Percentiles rank a stretch among this genome's conserved stretches.
Evolutionary conservation across 805 yeast genomes (phyloP).

Genomic region (Scheffersomyces stipitis): DNA sequence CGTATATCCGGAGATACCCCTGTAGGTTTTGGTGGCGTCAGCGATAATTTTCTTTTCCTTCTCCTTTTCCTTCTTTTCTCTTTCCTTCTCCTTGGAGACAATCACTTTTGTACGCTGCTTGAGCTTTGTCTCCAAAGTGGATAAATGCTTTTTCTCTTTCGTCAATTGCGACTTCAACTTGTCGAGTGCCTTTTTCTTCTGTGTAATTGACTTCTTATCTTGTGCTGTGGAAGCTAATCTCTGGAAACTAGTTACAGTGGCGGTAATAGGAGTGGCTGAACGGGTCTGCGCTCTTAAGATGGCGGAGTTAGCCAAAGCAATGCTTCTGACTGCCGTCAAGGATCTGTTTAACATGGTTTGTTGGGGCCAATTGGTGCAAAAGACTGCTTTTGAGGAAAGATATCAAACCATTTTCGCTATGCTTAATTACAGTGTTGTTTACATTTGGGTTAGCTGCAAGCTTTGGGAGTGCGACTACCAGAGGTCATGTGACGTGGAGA

Average conservation of each 20-base stretch:
- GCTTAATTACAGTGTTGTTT: too few species aligned
- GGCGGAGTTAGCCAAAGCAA: constrained; percentile 2
- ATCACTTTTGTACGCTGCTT: constrained; percentile 15
- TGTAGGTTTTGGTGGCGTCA: constrained; percentile 24
- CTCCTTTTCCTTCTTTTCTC: constrained; percentile 10
- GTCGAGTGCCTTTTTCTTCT: constrained; percentile 15
- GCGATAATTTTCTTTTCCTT: constrained; percentile 12
- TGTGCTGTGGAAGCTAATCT: neutral
- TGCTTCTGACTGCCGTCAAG: neutral
- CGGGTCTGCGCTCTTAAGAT: too few species aligned
- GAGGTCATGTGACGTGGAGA: too few species aligned
- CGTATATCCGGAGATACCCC: constrained; percentile 22
- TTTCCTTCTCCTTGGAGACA: constrained; percentile 15
- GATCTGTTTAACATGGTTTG: too few species aligned
- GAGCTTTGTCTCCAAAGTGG: constrained; percentile 16
- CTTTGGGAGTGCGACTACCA: too few species aligned
- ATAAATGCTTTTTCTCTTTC: constrained; percentile 13
- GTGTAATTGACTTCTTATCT: neutral
- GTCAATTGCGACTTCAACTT: constrained; percentile 16
- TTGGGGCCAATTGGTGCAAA: too few species aligned
- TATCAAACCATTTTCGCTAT: too few species aligned
- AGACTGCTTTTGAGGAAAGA: too few species aligned
- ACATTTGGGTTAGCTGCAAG: too few species aligned
- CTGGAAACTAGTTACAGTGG: too few species aligned
- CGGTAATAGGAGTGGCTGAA: too few species aligned